These are phyloP conservation scores for Crotalaria pallida DNA, from an alignment of 306 rosid genomes.

Conservation along the genomic window DNA sequence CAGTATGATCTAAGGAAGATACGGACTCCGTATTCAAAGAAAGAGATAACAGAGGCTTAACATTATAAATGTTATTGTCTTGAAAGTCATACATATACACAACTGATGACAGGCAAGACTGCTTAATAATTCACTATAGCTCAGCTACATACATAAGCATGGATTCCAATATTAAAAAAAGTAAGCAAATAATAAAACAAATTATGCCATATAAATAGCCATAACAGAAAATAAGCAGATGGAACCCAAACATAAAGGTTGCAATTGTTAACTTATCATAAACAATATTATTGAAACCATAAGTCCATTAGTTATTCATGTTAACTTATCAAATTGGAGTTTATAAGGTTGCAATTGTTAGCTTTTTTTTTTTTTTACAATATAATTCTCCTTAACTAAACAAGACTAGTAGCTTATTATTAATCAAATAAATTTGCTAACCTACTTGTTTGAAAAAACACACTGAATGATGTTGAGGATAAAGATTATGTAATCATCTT, in stretches of 20 bases:
- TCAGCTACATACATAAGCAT: neutral
- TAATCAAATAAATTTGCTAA: too few species aligned
- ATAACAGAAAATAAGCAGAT: neutral
- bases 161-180: neutral
- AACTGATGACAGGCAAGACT: neutral
- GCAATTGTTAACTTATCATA: too few species aligned
- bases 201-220: conserved; percentile 5
- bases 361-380: too few species aligned
- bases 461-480: too few species aligned
- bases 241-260: neutral
- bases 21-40: conserved; percentile 59
- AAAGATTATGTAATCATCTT: too few species aligned
- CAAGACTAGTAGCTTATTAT: too few species aligned
- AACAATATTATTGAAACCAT: too few species aligned
- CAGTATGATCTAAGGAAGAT: conserved; percentile 70
- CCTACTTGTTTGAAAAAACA: too few species aligned
- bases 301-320: too few species aligned
- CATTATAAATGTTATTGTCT: neutral
- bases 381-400: too few species aligned
- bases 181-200: conserved; percentile 11
- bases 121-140: neutral
- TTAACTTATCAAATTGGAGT: too few species aligned
- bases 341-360: too few species aligned
- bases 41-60: neutral
- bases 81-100: neutral